These are phyloP conservation scores for Zasmidium cellare DNA, from an alignment of 2,329 filamentous ascomycete species.

Conservation along the genomic window DNA sequence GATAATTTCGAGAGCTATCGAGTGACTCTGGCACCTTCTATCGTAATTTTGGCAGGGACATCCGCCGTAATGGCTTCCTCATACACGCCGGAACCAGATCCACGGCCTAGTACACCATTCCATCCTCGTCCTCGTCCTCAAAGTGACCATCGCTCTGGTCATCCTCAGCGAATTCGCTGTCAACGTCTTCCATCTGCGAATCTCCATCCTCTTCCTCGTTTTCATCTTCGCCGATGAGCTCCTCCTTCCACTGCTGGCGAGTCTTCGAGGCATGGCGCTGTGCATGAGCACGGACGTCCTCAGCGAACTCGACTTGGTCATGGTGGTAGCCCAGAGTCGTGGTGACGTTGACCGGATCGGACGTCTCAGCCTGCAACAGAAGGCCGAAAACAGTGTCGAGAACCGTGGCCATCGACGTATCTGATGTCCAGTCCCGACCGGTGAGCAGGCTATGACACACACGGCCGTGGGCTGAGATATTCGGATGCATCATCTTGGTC, in stretches of 20 bases:
- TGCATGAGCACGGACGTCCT: conserved; percentile 32
- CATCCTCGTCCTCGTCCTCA: no score
- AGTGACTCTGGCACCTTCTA: no score
- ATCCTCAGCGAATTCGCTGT: not conserved
- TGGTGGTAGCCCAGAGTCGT: conserved; percentile 36
- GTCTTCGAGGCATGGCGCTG: conserved; percentile 33
- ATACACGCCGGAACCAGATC: no score
- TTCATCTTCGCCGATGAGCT: conserved; percentile 18
- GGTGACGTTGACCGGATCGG: conserved; percentile 34
- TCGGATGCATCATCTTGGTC: conserved; percentile 41
- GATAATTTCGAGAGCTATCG: no score
- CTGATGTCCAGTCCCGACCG: conserved; percentile 39
- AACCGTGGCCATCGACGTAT: conserved; percentile 34
- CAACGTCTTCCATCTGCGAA: not conserved
- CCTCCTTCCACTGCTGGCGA: conserved; percentile 30
- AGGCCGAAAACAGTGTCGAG: conserved; percentile 39
- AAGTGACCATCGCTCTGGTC: no score
- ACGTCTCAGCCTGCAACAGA: conserved; percentile 35
- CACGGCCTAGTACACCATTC: no score
- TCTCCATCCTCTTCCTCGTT: conserved; percentile 8
- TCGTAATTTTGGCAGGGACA: no score
- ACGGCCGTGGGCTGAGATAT: conserved; percentile 39
- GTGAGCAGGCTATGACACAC: conserved; percentile 39
- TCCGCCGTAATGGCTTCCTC: no score
- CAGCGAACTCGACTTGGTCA: conserved; percentile 35